These are phyloP conservation scores for Pelargonium myrrhifolium DNA, from an alignment of 441 rosid genomes.

Conservation along the genomic window DNA sequence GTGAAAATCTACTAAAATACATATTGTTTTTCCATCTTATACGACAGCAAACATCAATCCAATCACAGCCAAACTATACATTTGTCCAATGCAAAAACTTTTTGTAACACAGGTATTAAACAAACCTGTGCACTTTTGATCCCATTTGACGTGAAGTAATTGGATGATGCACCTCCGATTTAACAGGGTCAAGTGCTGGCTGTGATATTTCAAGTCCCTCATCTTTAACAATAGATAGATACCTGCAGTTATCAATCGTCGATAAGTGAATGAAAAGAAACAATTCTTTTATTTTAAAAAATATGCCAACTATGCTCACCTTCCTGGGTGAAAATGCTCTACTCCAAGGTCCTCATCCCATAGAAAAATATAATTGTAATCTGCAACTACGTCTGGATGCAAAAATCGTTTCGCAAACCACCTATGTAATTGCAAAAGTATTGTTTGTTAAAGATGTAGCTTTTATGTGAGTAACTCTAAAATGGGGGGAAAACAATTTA, in stretches of 20 bases:
- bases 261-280: neutral
- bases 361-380: slow-evolving; percentile 48
- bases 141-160: slow-evolving; percentile 57
- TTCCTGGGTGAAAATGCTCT: slow-evolving; percentile 44
- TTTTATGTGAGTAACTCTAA: neutral
- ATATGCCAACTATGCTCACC: slow-evolving; percentile 24
- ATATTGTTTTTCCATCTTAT: neutral
- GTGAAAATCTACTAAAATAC: neutral
- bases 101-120: neutral
- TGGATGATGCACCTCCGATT: slow-evolving; percentile 54
- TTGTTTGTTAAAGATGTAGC: neutral
- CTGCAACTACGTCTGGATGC: slow-evolving; percentile 69
- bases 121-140: slow-evolving; percentile 57
- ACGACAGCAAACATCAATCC: slow-evolving; percentile 5
- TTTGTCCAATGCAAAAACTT: neutral
- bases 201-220: slow-evolving; percentile 62
- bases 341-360: slow-evolving; percentile 87
- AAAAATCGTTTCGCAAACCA: slow-evolving; percentile 79
- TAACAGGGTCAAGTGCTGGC: slow-evolving; percentile 54
- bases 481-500: neutral
- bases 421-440: slow-evolving; percentile 27
- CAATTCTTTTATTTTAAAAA: neutral
- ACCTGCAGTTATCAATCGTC: slow-evolving; percentile 25
- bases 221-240: slow-evolving; percentile 37
- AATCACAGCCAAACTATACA: neutral